A percentile compares a stretch with the other conserved stretches of the same genome.
Conservation (phyloP, 106 monocot genomes). For the Vanilla planifolia region DNA sequence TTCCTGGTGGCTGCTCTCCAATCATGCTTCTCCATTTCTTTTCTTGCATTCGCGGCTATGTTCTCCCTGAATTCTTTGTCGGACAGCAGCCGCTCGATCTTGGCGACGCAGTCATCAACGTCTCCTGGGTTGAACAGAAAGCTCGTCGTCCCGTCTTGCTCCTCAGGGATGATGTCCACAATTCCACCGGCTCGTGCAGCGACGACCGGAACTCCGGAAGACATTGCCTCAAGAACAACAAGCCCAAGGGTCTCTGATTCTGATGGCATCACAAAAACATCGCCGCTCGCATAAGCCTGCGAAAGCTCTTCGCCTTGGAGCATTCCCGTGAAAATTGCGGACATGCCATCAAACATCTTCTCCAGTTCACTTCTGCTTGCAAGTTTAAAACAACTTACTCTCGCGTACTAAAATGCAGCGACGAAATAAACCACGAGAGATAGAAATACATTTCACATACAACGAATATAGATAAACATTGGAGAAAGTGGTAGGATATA, state of each 20-base stretch:
- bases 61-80: slow-evolving; percentile 42
- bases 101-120: slow-evolving; percentile 70
- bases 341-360: slow-evolving; percentile 71
- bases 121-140: slow-evolving; percentile 77
- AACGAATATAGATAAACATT: no score
- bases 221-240: slow-evolving; percentile 97
- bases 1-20: slow-evolving; percentile 76
- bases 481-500: no score
- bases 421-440: no score
- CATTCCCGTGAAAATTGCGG: slow-evolving; percentile 88
- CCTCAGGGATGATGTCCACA: slow-evolving; percentile 72
- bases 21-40: slow-evolving; percentile 85
- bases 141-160: slow-evolving; percentile 78
- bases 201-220: slow-evolving; percentile 78
- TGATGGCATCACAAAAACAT: slow-evolving; percentile 87
- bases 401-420: no score
- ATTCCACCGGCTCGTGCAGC: slow-evolving; percentile 91
- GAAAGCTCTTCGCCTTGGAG: slow-evolving; percentile 95
- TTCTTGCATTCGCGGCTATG: slow-evolving; percentile 61
- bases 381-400: neutral
- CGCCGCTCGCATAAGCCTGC: slow-evolving; percentile 83
- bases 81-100: slow-evolving; percentile 42
- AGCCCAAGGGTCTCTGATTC: slow-evolving; percentile 91
- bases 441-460: no score
- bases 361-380: slow-evolving; percentile 69